Conservation (phyloP, 2,329 filamentous ascomycete genomes). For the Lasiodiplodia sp. region DNA sequence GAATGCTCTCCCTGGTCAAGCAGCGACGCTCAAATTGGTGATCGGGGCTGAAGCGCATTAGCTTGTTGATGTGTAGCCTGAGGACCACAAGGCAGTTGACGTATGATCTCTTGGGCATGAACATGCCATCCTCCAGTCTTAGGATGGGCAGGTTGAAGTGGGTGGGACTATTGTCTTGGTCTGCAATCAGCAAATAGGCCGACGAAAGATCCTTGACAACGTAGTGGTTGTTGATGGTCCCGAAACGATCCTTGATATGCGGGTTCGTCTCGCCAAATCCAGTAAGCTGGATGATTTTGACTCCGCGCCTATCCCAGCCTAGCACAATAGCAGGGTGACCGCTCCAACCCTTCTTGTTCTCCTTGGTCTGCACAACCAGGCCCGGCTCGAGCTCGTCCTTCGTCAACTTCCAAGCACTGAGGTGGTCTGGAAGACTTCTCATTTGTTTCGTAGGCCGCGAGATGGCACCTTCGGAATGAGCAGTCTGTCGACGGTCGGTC, state of each 20-base stretch:
- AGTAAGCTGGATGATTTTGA: neutral
- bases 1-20: neutral
- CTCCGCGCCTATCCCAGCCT: neutral
- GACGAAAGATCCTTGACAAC: neutral
- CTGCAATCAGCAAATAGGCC: neutral
- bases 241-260: neutral
- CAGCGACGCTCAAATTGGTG: neutral
- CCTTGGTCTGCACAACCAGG: neutral
- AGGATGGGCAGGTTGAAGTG: neutral
- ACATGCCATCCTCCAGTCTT: neutral
- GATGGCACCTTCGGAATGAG: too few species aligned
- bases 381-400: neutral
- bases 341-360: neutral
- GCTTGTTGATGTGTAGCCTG: neutral
- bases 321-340: neutral
- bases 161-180: neutral
- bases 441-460: neutral
- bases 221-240: neutral
- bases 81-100: neutral
- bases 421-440: neutral
- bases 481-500: too few species aligned
- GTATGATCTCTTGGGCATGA: neutral
- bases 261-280: neutral
- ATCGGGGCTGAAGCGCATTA: neutral
- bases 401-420: neutral